Conservation (phyloP, 148 eudicot genomes). For the Oxyria digyna region DNA sequence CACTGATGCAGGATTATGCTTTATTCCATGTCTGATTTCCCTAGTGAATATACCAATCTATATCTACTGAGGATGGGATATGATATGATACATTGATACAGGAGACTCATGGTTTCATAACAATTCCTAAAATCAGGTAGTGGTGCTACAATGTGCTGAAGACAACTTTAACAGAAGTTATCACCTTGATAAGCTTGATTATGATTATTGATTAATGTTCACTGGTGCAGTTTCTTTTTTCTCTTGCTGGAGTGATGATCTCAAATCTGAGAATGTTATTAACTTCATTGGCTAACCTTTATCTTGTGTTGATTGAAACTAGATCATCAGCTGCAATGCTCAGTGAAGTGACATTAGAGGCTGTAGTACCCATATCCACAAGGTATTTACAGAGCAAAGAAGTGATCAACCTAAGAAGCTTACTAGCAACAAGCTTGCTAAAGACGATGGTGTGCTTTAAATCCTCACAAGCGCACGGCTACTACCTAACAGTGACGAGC, state of each 20-base stretch:
- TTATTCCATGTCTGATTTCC: neutral
- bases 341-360: slow-evolving; percentile 9
- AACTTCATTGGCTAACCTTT: too few relatives aligned
- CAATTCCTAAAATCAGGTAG: too few relatives aligned
- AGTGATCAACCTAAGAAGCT: slow-evolving; percentile 9
- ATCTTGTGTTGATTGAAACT: too few relatives aligned
- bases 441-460: slow-evolving; percentile 15
- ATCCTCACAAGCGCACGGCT: slow-evolving; percentile 23
- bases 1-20: neutral
- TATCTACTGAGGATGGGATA: neutral
- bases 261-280: too few relatives aligned
- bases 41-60: neutral
- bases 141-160: too few relatives aligned
- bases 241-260: too few relatives aligned
- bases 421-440: slow-evolving; percentile 17
- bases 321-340: slow-evolving; percentile 20
- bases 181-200: neutral
- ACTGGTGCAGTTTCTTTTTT: neutral
- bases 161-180: neutral
- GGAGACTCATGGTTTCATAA: neutral
- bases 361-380: slow-evolving; percentile 2
- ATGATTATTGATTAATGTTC: neutral
- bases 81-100: too few relatives aligned
- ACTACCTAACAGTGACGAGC: slow-evolving; percentile 32
- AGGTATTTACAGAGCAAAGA: slow-evolving; percentile 10